Evolutionary conservation across 345 rosid genomes (phyloP), one percentile per base, ranked within the genome.

Genomic region (Euphorbia tirucalli): DNA sequence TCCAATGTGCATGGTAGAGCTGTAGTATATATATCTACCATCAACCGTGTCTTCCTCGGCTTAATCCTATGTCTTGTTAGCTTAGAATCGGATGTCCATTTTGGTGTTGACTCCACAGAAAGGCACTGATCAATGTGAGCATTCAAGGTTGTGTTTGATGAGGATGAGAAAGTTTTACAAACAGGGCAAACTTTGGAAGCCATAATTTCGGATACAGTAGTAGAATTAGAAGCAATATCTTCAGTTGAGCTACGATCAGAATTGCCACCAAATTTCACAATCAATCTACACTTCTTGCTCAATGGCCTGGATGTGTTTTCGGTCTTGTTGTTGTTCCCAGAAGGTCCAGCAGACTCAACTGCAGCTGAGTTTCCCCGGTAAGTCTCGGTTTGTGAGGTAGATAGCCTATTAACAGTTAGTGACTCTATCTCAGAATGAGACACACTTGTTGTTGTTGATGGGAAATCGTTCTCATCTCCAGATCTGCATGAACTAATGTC

Each of bases 101-200:
- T 85, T 65, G 90, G 77, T 7, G 81, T 76, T 71, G 91, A 82
- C 57, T 89, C 99, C 46, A 61, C 84, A 37, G 97, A 89, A 48
- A 95, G 92, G 79, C 99, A 92, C 84, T 95, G 99, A 73, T 95
- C 99, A 10, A 95, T 95, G 81, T 95, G 99, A 72, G 99, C 99
- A 85, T 95, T 95, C 86, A 95, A 82, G 54, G 98, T 95, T 61
- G 99, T 95, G 83, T 92, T 95, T 16, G 98, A 95, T 43, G 99
- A 85, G 43, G 98, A 95, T 2, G 99, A 88, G 86, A 95, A 95
- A 14, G 88, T 88, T 84, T 84, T 92, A 88, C 99, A 95, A 82
- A 95, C 96, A 84, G 99, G 99, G 93, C 98, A 95, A 65, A 87
- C 87, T 83, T 89, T 90, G 2, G 96, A 86, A 77, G 89, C 83